Conservation (phyloP, 345 rosid genomes). For the Brassica juncea region DNA sequence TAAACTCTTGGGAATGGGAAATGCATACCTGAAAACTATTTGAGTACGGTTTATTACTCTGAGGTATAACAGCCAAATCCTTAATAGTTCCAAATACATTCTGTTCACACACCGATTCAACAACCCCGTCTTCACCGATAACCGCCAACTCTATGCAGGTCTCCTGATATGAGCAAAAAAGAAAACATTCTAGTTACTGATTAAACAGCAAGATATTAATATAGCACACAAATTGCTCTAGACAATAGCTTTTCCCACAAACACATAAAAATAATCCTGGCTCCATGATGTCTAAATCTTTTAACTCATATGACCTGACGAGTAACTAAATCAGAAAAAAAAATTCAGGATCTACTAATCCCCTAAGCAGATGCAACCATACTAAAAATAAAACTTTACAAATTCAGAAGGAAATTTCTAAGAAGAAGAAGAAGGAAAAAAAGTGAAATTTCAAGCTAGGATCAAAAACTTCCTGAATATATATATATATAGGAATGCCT, state of each 20-base stretch:
- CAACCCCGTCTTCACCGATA: slow-evolving; percentile 75
- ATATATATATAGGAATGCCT: neutral
- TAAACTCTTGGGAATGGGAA: neutral
- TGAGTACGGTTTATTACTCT: slow-evolving; percentile 53
- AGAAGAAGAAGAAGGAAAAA: neutral
- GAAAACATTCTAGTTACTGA: slow-evolving; percentile 2
- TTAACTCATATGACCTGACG: neutral
- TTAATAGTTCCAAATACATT: slow-evolving; percentile 81
- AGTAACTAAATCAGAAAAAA: slow-evolving; percentile 11
- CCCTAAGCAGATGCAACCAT: neutral
- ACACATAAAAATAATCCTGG: neutral
- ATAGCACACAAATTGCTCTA: slow-evolving; percentile 3
- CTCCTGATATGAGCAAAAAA: slow-evolving; percentile 56
- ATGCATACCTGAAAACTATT: slow-evolving; percentile 55
- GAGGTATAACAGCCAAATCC: slow-evolving; percentile 79
- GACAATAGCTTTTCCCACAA: slow-evolving; percentile 1
- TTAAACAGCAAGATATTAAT: neutral
- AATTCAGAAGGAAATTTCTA: neutral
- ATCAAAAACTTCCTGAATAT: neutral
- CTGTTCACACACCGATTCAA: slow-evolving; percentile 81
- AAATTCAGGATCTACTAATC: neutral
- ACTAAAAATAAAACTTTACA: neutral
- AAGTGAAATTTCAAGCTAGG: slow-evolving; percentile 7
- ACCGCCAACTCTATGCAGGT: slow-evolving; percentile 85
- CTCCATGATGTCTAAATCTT: neutral